These are phyloP conservation scores for Anacardium occidentale DNA, from an alignment of 345 rosid genomes.

Conservation along the genomic window DNA sequence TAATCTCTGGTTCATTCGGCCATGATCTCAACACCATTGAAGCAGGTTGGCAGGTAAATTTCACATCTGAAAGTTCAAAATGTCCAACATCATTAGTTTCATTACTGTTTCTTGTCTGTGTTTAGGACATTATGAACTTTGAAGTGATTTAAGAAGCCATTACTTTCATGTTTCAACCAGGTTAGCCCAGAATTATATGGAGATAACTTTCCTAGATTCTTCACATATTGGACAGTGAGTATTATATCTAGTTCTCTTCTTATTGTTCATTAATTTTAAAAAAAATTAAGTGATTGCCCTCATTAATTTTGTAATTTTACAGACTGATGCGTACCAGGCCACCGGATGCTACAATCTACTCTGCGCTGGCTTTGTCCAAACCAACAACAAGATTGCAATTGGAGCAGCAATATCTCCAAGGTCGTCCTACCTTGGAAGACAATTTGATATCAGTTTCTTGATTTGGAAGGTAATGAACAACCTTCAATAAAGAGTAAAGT, in stretches of 20 bases:
- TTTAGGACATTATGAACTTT: neutral
- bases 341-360: constrained; percentile 96
- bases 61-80: neutral
- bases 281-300: neutral
- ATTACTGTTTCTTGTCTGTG: neutral
- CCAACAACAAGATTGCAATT: constrained; percentile 83
- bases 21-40: constrained; percentile 94
- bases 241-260: neutral
- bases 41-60: constrained; percentile 96
- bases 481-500: neutral
- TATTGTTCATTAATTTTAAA: neutral
- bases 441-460: constrained; percentile 81
- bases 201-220: constrained; percentile 88
- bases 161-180: constrained; percentile 40
- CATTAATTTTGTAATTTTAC: constrained; percentile 18
- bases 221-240: constrained; percentile 97
- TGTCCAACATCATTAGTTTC: too few species aligned
- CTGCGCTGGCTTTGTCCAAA: constrained; percentile 96
- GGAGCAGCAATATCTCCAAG: constrained; percentile 98
- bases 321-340: constrained; percentile 96
- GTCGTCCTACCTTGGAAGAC: constrained; percentile 76
- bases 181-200: constrained; percentile 96
- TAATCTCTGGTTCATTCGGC: constrained; percentile 91
- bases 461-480: constrained; percentile 82
- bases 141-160: constrained; percentile 1